phyloP scores from a whole-genome alignment of 495 filamentous ascomycete species.

The Eremomyces bilateralis region DNA sequence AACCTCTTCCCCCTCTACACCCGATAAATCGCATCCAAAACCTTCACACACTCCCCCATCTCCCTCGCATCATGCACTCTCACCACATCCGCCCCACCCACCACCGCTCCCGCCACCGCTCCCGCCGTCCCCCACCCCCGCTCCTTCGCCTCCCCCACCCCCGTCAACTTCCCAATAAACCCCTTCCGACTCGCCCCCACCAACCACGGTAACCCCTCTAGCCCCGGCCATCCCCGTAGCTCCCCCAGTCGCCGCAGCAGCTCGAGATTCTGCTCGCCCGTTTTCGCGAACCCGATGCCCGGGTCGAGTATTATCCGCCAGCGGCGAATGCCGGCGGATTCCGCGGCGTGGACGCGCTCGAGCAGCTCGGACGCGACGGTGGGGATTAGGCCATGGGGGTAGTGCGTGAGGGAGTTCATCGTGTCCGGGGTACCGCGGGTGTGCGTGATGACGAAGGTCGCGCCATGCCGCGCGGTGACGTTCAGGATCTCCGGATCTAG shows the following conservation, averaged over 20 bases:
- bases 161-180: constrained; percentile 70
- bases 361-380: constrained; percentile 49
- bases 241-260: constrained; percentile 44
- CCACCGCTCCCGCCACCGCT: constrained; percentile 66
- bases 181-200: constrained; percentile 76
- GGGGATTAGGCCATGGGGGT: constrained; percentile 52
- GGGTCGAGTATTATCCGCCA: constrained; percentile 95
- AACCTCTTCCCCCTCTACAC: too few species aligned
- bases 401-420: constrained; percentile 45
- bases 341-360: constrained; percentile 48
- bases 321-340: constrained; percentile 60
- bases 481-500: constrained; percentile 67
- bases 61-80: constrained; percentile 83
- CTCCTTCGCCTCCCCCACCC: constrained; percentile 41
- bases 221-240: constrained; percentile 22
- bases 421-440: constrained; percentile 77
- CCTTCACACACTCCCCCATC: constrained; percentile 70
- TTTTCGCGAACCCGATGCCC: constrained; percentile 85
- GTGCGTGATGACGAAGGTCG: constrained; percentile 78
- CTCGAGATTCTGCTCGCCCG: constrained; percentile 54
- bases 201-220: constrained; percentile 67
- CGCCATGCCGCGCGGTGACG: constrained; percentile 58
- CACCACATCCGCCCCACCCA: constrained; percentile 86
- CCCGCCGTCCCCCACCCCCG: constrained; percentile 74
- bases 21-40: constrained; percentile 63